Base-by-base conservation (phyloP, 2,329 filamentous ascomycete species). In the Akanthomyces uredinophilus region DNA sequence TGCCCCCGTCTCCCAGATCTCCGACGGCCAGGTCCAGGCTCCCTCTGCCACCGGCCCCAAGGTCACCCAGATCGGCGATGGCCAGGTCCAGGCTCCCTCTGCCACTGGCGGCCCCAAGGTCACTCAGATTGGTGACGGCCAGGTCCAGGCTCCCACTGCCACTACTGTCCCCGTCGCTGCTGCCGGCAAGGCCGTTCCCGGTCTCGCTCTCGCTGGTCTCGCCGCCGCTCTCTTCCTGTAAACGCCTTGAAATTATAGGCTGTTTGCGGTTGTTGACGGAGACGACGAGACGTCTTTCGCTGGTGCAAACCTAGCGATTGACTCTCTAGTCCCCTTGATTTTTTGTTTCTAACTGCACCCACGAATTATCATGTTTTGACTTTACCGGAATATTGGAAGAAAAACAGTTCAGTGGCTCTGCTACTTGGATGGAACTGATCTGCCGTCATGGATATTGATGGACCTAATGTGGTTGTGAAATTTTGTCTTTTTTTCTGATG, bases 91-190 rank as follows among this genome's bases (percentile, higher is more conserved):
- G 54, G 65, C 58, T 37, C 58, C 64, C 43, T 44, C 55, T 27
- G 60, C 62, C 35, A 57, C 54, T 47, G 62, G 46, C 16, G 53
- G 22, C 41, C 54, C 77, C 75, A 72, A 75, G 4, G 65, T 71
- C 16, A 69, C 65, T 50, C 72, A 75, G 62, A 70, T 73, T 13
- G 60, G 66, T 1, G 72, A 74, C 56, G 73, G 73, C 6, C 69
- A 72, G 62, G 64, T 73, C 32, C 68, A 72, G 59, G 71, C 69
- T 27, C 69, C 72, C 37, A 57, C 74, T 16, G 27, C 56, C 39
- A 41, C 63, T 16, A 56, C 35, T 5, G 32, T 55, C 46, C 29
- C 35, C 54, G 35, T 57, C 7, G 64, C 65, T 13, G 60, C 44
- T 14, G 60, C 41, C 46, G 51, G 63, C 52, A 66, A 69, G 64